Base-by-base conservation (phyloP, 257 asterid species). In the Rehmannia glutinosa region DNA sequence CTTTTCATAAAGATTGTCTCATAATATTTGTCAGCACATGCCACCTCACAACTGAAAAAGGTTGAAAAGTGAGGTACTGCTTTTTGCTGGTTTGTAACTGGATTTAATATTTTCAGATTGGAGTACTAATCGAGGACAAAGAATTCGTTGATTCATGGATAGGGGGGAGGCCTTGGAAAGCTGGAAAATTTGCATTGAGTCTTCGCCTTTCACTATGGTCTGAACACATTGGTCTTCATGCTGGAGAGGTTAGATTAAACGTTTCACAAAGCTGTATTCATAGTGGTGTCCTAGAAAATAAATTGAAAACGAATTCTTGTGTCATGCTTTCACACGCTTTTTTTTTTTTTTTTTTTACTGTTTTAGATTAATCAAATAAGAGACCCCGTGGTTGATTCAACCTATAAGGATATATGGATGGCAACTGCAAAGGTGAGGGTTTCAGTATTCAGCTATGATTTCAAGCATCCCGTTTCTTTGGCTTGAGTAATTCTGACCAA, bases 371-470 rank as follows among this genome's bases (percentile, higher is more conserved):
- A 73, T 78, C 88, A 73, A 83, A 82, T 93, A 69, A 70, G 77
- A 64, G 97, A 93, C 74, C 99, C 99, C 1, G 86, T 93, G 66
- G 59, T 79, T 43, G 96, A 90, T 68, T 81, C 95, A 47, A 93
- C 96, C 61, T 93, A 93, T 73, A 93, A 82, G 74, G 87, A 90
- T 81, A 82, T 88, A 72, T 93, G 99, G 99, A 90, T 86, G 95
- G 85, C 96, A 43, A 85, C 95, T 64, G 99, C 99, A 50, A 90
- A 81, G 96, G 99, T 93, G 71, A 78, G 82, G 33, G 61, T 43
- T n/a, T 0, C 28, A 23, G 50, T 39, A 38, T 68, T 8, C 55
- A 50, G 35, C 56, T 68, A 23, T 16, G 6, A 5, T 70, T 36
- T 66, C 61, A 25, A 59, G 13, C 57, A 33, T 32, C 33, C 62